Evolutionary conservation across 345 rosid species (phyloP).

Genomic region (Rhizophora apiculata): DNA sequence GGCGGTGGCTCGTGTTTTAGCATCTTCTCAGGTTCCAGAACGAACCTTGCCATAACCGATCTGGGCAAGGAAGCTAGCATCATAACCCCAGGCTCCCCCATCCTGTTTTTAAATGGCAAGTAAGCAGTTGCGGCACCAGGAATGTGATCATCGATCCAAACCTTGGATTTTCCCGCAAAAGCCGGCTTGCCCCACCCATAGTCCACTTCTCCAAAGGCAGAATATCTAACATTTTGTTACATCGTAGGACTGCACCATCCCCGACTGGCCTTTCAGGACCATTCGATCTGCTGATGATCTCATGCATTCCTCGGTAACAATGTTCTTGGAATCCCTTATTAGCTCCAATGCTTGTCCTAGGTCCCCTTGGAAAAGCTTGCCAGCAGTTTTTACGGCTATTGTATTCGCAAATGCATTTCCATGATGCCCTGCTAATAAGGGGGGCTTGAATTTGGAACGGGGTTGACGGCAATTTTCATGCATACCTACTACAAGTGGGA

Average conservation of each 20-base stretch:
- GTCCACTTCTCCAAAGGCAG: not conserved
- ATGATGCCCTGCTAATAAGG: not conserved
- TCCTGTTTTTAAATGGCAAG: not conserved
- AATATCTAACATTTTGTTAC: not conserved
- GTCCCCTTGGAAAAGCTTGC: not conserved
- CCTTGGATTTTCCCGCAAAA: not conserved
- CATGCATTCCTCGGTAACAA: not conserved
- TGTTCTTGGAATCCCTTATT: not conserved
- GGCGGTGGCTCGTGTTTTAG: not conserved
- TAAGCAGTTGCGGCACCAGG: not conserved
- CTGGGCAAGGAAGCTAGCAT: not conserved
- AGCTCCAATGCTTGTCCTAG: not conserved
- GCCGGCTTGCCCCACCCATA: constrained; percentile 1
- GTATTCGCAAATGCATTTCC: not conserved
- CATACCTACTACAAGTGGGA: not conserved
- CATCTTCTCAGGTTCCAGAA: not conserved
- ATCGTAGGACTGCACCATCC: not conserved
- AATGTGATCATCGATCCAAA: not conserved
- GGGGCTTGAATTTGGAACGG: not conserved
- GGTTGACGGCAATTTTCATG: not conserved
- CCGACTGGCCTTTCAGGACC: not conserved
- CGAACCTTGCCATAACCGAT: not conserved
- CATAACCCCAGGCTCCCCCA: not conserved
- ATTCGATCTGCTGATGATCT: not conserved
- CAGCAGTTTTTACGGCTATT: not conserved